Evolutionary conservation across 768 basidiomycete species (phyloP).

Genomic region (Collybia sordida): DNA sequence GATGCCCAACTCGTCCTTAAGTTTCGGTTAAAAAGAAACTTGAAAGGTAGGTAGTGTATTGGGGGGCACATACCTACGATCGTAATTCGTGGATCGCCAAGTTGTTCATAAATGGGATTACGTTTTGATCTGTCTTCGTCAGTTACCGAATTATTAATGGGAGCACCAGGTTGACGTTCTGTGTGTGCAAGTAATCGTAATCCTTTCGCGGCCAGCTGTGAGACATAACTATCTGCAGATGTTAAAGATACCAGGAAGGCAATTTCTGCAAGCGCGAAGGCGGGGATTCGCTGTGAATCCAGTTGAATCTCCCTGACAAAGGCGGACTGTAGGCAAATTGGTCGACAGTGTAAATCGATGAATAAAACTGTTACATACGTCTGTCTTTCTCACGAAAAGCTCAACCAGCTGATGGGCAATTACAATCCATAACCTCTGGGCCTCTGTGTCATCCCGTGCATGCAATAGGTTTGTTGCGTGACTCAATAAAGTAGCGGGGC

Average conservation of each 20-base stretch:
- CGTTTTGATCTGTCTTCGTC: constrained; percentile 69
- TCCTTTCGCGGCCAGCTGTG: constrained; percentile 65
- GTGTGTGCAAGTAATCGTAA: constrained; percentile 68
- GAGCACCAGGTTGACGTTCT: constrained; percentile 61
- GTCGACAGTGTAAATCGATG: neutral
- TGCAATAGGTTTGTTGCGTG: constrained; percentile 58
- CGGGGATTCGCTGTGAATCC: constrained; percentile 52
- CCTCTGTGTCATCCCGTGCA: constrained; percentile 57
- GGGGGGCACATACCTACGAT: constrained; percentile 57
- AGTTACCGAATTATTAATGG: constrained; percentile 45
- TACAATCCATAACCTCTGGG: constrained; percentile 69
- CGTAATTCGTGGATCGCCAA: constrained; percentile 73
- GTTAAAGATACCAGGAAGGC: constrained; percentile 71
- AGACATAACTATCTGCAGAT: constrained; percentile 65
- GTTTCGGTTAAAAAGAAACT: constrained; percentile 7
- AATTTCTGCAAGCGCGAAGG: constrained; percentile 70
- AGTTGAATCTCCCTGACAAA: constrained; percentile 51
- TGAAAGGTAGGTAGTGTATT: neutral
- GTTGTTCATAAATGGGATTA: constrained; percentile 72
- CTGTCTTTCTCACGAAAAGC: constrained; percentile 47
- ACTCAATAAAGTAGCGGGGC: constrained; percentile 45
- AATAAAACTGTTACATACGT: constrained; percentile 32
- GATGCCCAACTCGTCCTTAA: constrained; percentile 73
- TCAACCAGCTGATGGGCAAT: constrained; percentile 61
- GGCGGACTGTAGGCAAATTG: constrained; percentile 6